phyloP scores from a whole-genome alignment of 2,329 filamentous ascomycete genomes.

The Penicillium sp. region DNA sequence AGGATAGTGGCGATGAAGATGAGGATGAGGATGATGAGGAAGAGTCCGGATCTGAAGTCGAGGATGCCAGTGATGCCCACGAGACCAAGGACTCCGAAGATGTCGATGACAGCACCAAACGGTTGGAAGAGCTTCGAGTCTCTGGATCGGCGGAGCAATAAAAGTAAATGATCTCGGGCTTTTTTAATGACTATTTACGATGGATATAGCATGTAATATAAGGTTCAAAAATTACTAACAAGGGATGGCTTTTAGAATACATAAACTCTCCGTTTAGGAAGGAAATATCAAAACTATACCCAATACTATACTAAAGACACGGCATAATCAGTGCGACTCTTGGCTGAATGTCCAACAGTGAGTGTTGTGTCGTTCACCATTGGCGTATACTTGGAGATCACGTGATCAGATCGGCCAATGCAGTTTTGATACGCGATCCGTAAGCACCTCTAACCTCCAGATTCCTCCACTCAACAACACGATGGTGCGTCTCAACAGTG shows the following conservation, averaged over 20 bases:
- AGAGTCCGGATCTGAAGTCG: conserved; percentile 33
- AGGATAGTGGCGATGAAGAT: conserved; percentile 34
- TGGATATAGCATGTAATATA: conserved; percentile 27
- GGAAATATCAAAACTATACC: neutral
- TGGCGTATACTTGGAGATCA: neutral
- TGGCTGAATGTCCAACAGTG: neutral
- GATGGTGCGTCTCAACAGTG: conserved; percentile 8
- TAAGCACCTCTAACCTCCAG: conserved; percentile 2
- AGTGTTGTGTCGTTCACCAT: neutral
- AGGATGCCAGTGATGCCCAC: conserved; percentile 36
- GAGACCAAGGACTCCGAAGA: conserved; percentile 22
- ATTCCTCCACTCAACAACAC: conserved; percentile 8
- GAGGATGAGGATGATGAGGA: conserved; percentile 37
- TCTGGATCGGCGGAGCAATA: conserved; percentile 24
- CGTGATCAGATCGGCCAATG: conserved; percentile 1
- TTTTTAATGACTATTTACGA: conserved; percentile 28
- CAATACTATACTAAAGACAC: neutral
- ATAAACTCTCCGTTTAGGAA: neutral
- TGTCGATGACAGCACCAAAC: conserved; percentile 28
- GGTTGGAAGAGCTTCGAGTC: conserved; percentile 32
- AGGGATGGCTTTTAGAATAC: neutral
- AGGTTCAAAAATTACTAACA: conserved; percentile 5
- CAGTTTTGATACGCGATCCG: conserved; percentile 8
- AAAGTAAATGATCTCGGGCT: conserved; percentile 4
- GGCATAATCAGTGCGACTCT: neutral